A percentile compares a stretch with the other conserved stretches of the same genome.
Conservation (phyloP, 1,284 basidiomycete species). For the Pholiota adiposa region DNA sequence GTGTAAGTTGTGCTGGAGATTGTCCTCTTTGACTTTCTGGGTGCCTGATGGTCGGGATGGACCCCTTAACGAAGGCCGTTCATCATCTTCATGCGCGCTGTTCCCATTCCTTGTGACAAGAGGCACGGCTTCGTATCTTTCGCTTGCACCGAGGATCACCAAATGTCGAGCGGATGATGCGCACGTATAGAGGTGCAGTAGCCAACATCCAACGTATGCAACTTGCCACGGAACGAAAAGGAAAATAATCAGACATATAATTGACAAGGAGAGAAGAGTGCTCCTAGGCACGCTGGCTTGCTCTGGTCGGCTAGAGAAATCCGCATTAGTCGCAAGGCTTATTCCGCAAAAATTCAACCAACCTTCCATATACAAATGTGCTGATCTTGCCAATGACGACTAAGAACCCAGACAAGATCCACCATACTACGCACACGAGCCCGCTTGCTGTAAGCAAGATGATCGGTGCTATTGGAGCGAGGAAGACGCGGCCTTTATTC, state of each 20-base stretch:
- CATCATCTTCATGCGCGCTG: conserved; percentile 7
- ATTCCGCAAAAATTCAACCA: conserved; percentile 16
- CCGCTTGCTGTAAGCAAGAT: conserved; percentile 62
- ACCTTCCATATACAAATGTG: conserved; percentile 45
- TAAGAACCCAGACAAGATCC: conserved; percentile 47
- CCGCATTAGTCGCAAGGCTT: neutral
- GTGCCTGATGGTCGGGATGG: conserved; percentile 15
- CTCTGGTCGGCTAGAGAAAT: conserved; percentile 31
- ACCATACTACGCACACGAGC: conserved; percentile 64
- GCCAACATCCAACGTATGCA: conserved; percentile 82
- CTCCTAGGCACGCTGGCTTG: conserved; percentile 45
- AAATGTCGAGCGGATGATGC: conserved; percentile 34
- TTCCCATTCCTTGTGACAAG: conserved; percentile 11
- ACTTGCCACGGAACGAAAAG: conserved; percentile 89
- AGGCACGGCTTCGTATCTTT: conserved; percentile 13
- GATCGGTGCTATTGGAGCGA: conserved; percentile 57
- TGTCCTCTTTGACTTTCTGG: conserved; percentile 30
- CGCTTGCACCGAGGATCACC: neutral
- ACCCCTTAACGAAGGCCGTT: conserved; percentile 17
- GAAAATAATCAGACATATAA: conserved; percentile 71
- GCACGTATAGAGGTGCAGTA: conserved; percentile 75
- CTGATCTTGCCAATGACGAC: conserved; percentile 44
- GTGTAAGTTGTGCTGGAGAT: conserved; percentile 60
- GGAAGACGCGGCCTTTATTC: conserved; percentile 51
- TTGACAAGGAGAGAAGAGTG: conserved; percentile 59